phyloP scores from a whole-genome alignment of 768 basidiomycete genomes.

The Mycena haematopus region DNA sequence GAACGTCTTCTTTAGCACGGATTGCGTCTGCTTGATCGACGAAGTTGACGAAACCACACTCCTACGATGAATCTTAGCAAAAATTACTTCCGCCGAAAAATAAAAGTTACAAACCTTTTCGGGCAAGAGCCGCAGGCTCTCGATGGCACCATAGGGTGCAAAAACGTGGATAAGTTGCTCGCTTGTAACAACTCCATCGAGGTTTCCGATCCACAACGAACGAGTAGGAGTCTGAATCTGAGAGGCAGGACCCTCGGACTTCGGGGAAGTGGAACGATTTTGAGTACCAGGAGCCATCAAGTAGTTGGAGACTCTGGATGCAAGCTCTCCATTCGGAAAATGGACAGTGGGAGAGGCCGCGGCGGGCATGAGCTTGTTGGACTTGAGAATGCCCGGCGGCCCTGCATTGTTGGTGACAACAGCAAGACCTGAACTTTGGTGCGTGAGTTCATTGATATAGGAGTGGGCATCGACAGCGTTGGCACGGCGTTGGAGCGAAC shows the following conservation, averaged over 20 bases:
- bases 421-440: slow-evolving; percentile 47
- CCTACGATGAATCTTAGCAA: slow-evolving; percentile 52
- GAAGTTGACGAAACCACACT: slow-evolving; percentile 99
- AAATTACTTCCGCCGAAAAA: not conserved
- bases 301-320: slow-evolving; percentile 67
- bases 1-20: slow-evolving; percentile 95
- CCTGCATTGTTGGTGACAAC: slow-evolving; percentile 45
- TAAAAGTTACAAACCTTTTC: slow-evolving; percentile 78
- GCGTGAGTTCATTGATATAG: slow-evolving; percentile 63
- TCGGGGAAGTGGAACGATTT: slow-evolving; percentile 84
- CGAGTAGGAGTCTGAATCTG: slow-evolving; percentile 94
- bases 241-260: slow-evolving; percentile 70
- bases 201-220: slow-evolving; percentile 97
- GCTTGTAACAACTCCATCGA: slow-evolving; percentile 93
- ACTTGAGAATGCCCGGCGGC: slow-evolving; percentile 64
- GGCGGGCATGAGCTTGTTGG: slow-evolving; percentile 60
- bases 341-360: slow-evolving; percentile 64
- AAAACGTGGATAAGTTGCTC: slow-evolving; percentile 96
- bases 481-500: slow-evolving; percentile 70
- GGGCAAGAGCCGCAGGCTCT: slow-evolving; percentile 91
- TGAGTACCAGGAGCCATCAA: slow-evolving; percentile 71
- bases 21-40: slow-evolving; percentile 96
- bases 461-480: slow-evolving; percentile 63
- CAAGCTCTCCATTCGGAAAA: slow-evolving; percentile 69
- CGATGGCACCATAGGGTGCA: slow-evolving; percentile 95